Conservation (phyloP, 768 basidiomycete species). For the Tephrocybe sp. region DNA sequence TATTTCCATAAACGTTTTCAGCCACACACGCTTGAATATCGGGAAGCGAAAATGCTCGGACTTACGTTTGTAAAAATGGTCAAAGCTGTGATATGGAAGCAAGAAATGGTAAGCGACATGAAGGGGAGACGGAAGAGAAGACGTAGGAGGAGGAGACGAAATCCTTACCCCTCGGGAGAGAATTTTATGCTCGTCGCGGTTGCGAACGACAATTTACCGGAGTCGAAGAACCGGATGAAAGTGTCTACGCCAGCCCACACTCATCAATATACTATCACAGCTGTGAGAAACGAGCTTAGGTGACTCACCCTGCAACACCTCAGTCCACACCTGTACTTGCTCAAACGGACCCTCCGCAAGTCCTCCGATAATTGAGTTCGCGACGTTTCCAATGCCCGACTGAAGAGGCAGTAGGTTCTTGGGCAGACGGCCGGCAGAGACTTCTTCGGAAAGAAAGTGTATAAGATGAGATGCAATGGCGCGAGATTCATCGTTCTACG, state of each 20-base stretch:
- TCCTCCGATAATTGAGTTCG: slow-evolving; percentile 48
- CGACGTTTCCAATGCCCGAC: slow-evolving; percentile 48
- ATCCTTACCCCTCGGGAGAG: slow-evolving; percentile 38
- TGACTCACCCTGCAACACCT: slow-evolving; percentile 41
- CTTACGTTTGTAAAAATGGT: slow-evolving; percentile 46
- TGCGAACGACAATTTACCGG: slow-evolving; percentile 43
- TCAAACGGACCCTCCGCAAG: slow-evolving; percentile 47
- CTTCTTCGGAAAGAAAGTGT: slow-evolving; percentile 40
- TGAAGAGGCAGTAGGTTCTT: slow-evolving; percentile 42
- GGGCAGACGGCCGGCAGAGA: slow-evolving; percentile 38
- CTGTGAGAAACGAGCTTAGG: not conserved
- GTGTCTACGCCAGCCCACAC: slow-evolving; percentile 29
- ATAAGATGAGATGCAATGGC: slow-evolving; percentile 45
- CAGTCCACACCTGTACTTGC: slow-evolving; percentile 49
- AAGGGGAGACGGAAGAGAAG: no score
- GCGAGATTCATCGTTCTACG: slow-evolving; percentile 35
- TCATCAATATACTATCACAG: not conserved
- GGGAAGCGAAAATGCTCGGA: not conserved
- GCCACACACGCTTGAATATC: not conserved
- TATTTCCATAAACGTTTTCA: slow-evolving; percentile 11
- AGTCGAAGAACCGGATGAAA: slow-evolving; percentile 46
- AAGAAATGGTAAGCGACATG: no score
- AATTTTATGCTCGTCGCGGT: slow-evolving; percentile 48
- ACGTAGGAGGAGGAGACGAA: not conserved
- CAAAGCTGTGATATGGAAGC: slow-evolving; percentile 26